phyloP scores from a whole-genome alignment of 805 yeast genomes.

The Kregervanrija delftensis region DNA sequence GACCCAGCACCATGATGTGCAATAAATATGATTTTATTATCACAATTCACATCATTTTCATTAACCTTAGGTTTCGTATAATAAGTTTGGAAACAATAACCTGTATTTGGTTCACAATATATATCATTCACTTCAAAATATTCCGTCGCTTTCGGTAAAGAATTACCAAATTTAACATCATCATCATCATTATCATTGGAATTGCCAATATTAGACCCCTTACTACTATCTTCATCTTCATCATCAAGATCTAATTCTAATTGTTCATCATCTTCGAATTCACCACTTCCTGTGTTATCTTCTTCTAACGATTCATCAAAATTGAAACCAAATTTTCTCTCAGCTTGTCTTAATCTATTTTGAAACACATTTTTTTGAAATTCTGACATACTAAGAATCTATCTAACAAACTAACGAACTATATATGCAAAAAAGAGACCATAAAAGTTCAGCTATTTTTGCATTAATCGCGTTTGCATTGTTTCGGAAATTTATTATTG shows the following conservation, averaged over 20 bases:
- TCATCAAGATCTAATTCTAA: neutral
- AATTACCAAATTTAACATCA: neutral
- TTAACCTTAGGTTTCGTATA: constrained; percentile 42
- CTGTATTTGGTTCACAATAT: constrained; percentile 14
- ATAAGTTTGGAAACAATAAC: constrained; percentile 45
- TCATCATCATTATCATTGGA: neutral
- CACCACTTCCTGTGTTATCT: constrained; percentile 11
- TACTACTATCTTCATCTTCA: too few species aligned
- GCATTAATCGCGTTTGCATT: too few species aligned
- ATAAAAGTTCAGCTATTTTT: too few species aligned
- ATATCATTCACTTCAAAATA: constrained; percentile 28
- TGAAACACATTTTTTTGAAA: constrained; percentile 22
- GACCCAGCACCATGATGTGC: constrained; percentile 97
- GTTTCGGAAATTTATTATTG: too few species aligned
- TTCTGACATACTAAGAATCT: constrained; percentile 15
- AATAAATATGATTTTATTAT: constrained; percentile 50
- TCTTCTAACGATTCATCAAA: constrained; percentile 9
- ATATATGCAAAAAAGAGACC: too few species aligned
- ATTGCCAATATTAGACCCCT: too few species aligned
- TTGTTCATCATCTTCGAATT: constrained; percentile 7
- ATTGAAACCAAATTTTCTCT: constrained; percentile 16
- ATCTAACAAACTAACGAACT: too few species aligned
- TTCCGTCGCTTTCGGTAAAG: constrained; percentile 11
- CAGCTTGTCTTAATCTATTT: constrained; percentile 17
- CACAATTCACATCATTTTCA: constrained; percentile 1